Evolutionary conservation across 1,284 basidiomycete species (phyloP).

Genomic region (Coniophora puteana): DNA sequence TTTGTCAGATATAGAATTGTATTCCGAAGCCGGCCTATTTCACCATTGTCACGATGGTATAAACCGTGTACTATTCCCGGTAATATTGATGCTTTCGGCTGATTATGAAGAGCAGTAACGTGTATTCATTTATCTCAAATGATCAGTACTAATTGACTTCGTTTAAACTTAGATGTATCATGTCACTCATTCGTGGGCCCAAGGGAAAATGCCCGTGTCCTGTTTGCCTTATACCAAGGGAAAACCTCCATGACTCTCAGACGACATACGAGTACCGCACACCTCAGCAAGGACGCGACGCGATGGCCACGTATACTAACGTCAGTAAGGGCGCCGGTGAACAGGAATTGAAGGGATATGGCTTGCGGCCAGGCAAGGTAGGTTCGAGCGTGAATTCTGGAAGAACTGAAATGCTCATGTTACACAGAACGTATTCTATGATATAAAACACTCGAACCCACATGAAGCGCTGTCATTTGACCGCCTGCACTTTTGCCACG

Average conservation of each 20-base stretch:
- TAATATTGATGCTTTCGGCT: constrained; percentile 26
- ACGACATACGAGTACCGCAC: background rate
- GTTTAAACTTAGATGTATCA: constrained; percentile 1
- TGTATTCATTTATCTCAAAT: background rate
- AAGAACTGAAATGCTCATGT: background rate
- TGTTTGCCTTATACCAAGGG: constrained; percentile 8
- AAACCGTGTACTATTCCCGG: constrained; percentile 17
- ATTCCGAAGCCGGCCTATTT: constrained; percentile 17
- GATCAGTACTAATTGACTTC: background rate
- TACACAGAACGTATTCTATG: constrained; percentile 4
- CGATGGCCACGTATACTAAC: no score
- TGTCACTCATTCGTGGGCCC: constrained; percentile 5
- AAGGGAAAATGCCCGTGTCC: constrained; percentile 9
- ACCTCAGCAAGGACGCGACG: background rate
- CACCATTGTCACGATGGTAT: constrained; percentile 18
- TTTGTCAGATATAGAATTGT: constrained; percentile 11
- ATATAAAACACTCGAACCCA: constrained; percentile 11
- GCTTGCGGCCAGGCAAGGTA: background rate
- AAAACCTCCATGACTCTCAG: constrained; percentile 4
- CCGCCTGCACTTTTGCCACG: constrained; percentile 11
- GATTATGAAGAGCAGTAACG: constrained; percentile 26
- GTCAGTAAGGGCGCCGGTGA: background rate
- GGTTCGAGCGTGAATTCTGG: background rate
- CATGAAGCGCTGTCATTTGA: constrained; percentile 14
- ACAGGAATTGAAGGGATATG: constrained; percentile 3